Conservation (phyloP, 495 filamentous ascomycete species). For the Xylaria telfairii region DNA sequence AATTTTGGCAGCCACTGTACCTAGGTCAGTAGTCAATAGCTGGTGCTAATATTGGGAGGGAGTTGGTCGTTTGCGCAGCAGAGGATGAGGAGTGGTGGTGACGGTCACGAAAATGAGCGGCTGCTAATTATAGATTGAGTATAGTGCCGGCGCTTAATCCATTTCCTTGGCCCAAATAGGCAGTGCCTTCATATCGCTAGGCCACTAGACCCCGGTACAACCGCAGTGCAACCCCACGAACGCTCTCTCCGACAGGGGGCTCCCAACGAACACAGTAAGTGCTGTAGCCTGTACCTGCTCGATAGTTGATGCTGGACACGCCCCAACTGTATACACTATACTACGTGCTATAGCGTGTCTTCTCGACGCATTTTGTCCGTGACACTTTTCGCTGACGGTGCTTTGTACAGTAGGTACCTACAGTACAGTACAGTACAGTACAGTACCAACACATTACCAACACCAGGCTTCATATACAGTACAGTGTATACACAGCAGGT, state of each 20-base stretch:
- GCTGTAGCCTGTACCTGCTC: background rate
- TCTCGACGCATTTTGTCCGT: background rate
- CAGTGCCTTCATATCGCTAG: slow-evolving; percentile 9
- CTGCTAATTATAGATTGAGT: slow-evolving; percentile 31
- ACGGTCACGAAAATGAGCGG: slow-evolving; percentile 20
- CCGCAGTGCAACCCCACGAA: slow-evolving; percentile 24
- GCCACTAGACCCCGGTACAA: slow-evolving; percentile 1
- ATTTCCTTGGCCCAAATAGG: background rate
- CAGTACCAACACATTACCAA: too few species aligned
- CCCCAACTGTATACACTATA: background rate
- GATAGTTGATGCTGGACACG: background rate
- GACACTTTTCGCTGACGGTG: background rate
- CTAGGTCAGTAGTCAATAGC: slow-evolving; percentile 1
- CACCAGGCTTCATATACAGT: too few species aligned
- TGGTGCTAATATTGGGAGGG: background rate
- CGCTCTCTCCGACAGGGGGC: slow-evolving; percentile 10
- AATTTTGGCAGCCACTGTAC: background rate
- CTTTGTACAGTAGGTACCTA: background rate
- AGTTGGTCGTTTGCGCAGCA: background rate
- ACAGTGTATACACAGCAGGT: too few species aligned
- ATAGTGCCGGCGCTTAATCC: slow-evolving; percentile 31
- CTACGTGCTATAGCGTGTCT: background rate
- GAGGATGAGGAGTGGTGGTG: slow-evolving; percentile 1
- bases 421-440: too few species aligned
- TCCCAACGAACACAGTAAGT: slow-evolving; percentile 14